Base-by-base conservation (phyloP, 345 rosid species). In the Citrus inodora region DNA sequence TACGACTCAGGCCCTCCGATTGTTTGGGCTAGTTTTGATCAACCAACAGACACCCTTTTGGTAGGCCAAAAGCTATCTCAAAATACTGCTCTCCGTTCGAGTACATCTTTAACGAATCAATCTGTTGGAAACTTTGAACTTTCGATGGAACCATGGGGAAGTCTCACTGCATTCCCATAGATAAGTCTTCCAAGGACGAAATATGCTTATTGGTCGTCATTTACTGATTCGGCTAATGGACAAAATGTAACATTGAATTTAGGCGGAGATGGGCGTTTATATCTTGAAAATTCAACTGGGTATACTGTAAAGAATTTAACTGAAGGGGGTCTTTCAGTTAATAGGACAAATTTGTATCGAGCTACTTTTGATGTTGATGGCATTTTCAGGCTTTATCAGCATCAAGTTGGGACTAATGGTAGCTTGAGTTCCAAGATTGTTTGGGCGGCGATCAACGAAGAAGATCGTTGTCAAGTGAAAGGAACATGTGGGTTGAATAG, bases 231-330 rank as follows among this genome's bases (percentile, higher is more conserved):
- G 1, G 22, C 21, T 0, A 2, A 14, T 9, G 79, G 79, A 33
- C 9, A 27, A 40, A 25, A 24, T 55, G 38, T 37, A 3, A 27
- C 59, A n/a, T 21, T 48, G 9, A 48, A 46, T 48, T 64, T 48
- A 28, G 51, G 22, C 21, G 22, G 48, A 21, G 42, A 67, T 64
- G 85, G 85, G 4, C 73, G 28, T 70, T 53, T 82, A 13, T 83
- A 76, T 59, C 35, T 81, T 35, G 67, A 38, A 62, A 82, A 67
- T 80, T 59, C 79, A 68, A 64, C 27, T 27, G 30, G 60, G 6
- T 64, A 6, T 28, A 16, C 9, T 28, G 51, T 13, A 46, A 46
- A 11, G 17, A 46, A 46, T 46, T 46, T 16, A 46, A 46, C 17
- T 46, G 51, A 13, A 11, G 51, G 51, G 14, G 17, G 51, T 13